These are phyloP conservation scores for Eucalyptus curtisii DNA, from an alignment of 345 rosid species.

Conservation along the genomic window DNA sequence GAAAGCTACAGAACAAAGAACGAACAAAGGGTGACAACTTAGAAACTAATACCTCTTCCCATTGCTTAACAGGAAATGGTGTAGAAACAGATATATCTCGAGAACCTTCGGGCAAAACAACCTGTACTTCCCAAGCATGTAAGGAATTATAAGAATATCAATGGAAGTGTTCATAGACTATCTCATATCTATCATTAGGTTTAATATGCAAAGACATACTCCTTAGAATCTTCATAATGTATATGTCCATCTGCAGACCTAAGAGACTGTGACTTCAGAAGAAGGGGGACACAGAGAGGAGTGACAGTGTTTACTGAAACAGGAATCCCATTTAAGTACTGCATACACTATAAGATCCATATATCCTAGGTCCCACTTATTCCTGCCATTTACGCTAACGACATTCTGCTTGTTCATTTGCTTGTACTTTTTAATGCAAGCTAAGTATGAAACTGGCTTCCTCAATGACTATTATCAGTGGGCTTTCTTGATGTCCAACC, in stretches of 20 bases:
- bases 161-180: background rate
- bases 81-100: conserved; percentile 47
- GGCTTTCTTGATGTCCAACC: background rate
- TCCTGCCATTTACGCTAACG: background rate
- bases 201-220: background rate
- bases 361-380: background rate
- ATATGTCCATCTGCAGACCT: background rate
- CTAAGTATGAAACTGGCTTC: background rate
- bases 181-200: background rate
- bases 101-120: conserved; percentile 92
- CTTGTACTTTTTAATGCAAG: background rate
- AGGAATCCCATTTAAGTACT: background rate
- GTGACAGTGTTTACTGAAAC: background rate
- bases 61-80: conserved; percentile 65
- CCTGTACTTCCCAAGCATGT: conserved; percentile 23
- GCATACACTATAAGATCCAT: background rate
- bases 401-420: background rate
- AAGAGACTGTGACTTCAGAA: background rate
- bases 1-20: background rate
- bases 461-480: background rate
- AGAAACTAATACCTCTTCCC: conserved; percentile 55
- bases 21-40: background rate
- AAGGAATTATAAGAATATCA: background rate
- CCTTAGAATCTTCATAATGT: background rate
- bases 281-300: background rate